These are phyloP conservation scores for Salicornia ramosissima DNA, from an alignment of 148 eudicot genomes.

Conservation along the genomic window DNA sequence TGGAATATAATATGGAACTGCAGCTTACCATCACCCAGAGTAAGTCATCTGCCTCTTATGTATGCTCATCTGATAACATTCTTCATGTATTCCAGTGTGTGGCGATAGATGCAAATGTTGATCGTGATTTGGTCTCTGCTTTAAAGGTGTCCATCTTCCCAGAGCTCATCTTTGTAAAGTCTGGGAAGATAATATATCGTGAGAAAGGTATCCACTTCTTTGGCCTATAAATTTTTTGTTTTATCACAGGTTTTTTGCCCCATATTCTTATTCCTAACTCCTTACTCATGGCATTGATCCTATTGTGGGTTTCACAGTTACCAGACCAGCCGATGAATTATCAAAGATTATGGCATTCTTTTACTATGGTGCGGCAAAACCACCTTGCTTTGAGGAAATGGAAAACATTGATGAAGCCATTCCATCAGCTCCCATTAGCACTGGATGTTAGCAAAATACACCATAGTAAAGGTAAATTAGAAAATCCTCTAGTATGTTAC, in stretches of 20 bases:
- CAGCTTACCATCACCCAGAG: conserved; percentile 94
- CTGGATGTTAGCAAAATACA: conserved; percentile 11
- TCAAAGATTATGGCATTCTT: conserved; percentile 96
- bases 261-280: not conserved
- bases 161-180: conserved; percentile 82
- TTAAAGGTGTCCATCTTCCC: conserved; percentile 75
- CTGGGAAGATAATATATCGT: conserved; percentile 87
- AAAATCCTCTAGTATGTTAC: conserved; percentile 1
- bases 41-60: conserved; percentile 28
- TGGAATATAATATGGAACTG: conserved; percentile 87
- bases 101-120: conserved; percentile 80
- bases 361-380: conserved; percentile 86
- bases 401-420: conserved; percentile 50
- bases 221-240: not conserved
- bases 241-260: not conserved
- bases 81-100: conserved; percentile 57
- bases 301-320: conserved; percentile 34
- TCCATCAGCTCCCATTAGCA: conserved; percentile 39
- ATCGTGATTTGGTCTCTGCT: conserved; percentile 73
- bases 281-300: not conserved
- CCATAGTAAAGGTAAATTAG: conserved; percentile 9
- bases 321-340: conserved; percentile 71
- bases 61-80: conserved; percentile 5
- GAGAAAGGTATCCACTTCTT: conserved; percentile 57
- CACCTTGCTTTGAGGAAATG: conserved; percentile 42